Percentiles rank a stretch among this genome's conserved stretches.
Conservation (phyloP, 2,329 filamentous ascomycete species). For the Colletotrichum eleusines region DNA sequence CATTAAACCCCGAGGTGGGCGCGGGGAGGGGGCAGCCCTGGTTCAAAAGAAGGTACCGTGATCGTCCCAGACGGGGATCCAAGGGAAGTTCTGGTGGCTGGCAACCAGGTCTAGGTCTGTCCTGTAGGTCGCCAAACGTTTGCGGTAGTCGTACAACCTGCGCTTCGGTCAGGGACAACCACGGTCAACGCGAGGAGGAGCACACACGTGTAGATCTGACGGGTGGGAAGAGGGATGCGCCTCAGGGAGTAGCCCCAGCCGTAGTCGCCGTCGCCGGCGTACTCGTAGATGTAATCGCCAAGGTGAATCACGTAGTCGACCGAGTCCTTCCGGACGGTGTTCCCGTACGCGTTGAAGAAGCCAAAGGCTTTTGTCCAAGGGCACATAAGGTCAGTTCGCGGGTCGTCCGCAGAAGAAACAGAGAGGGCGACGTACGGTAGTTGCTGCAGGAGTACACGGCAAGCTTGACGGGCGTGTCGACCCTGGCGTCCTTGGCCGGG, state of each 20-base stretch:
- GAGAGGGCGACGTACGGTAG: constrained; percentile 62
- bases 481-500: constrained; percentile 66
- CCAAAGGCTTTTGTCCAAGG: constrained; percentile 49
- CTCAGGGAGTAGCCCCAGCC: constrained; percentile 64
- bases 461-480: constrained; percentile 66
- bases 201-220: constrained; percentile 58
- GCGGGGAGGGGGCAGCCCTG: fast-evolving
- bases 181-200: constrained; percentile 26
- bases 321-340: constrained; percentile 68
- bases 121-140: constrained; percentile 55
- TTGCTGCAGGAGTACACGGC: constrained; percentile 81
- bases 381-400: too few species aligned
- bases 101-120: constrained; percentile 57
- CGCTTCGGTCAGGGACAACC: constrained; percentile 43
- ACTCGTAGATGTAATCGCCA: constrained; percentile 75
- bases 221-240: constrained; percentile 65
- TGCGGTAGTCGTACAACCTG: constrained; percentile 58
- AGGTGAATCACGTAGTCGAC: constrained; percentile 72
- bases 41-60: constrained; percentile 59
- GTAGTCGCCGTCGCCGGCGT: constrained; percentile 56
- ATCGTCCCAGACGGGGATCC: constrained; percentile 62
- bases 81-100: constrained; percentile 56
- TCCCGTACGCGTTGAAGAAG: constrained; percentile 72
- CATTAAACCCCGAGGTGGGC: too few species aligned
- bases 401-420: too few species aligned